A percentile compares a stretch with the other conserved stretches of the same genome.
These are phyloP conservation scores for Umbelopsis sp. DNA, from an alignment of 192 early-diverging fungal genomes.

Conservation along the genomic window DNA sequence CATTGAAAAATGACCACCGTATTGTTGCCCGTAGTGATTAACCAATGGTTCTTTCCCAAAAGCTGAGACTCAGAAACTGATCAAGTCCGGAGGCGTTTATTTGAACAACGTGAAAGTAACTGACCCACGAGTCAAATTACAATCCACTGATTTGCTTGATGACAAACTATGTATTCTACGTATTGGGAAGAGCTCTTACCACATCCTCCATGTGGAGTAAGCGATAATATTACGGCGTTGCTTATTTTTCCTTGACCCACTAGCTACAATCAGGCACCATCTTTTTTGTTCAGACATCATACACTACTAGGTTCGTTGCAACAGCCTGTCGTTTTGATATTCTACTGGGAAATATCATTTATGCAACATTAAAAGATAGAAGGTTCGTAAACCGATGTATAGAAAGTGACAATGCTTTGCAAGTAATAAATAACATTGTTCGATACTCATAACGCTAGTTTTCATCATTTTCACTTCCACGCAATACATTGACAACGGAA, in stretches of 20 bases:
- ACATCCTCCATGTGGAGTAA: constrained; percentile 47
- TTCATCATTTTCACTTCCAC: too few species aligned
- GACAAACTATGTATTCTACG: constrained; percentile 67
- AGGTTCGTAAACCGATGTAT: too few species aligned
- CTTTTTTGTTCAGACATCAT: too few species aligned
- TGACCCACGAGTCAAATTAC: constrained; percentile 41
- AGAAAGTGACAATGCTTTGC: too few species aligned
- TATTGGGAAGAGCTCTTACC: constrained; percentile 81
- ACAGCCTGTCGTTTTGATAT: too few species aligned
- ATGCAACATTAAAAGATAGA: too few species aligned
- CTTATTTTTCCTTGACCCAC: neutral
- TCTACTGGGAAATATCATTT: too few species aligned
- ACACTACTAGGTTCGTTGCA: too few species aligned
- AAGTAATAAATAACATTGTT: too few species aligned
- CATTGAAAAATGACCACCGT: neutral
- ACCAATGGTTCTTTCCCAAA: neutral
- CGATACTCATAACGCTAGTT: too few species aligned
- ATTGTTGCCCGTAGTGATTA: neutral
- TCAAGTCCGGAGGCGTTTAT: constrained; percentile 82
- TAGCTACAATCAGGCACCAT: too few species aligned
- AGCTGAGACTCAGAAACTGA: constrained; percentile 78
- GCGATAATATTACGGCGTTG: neutral
- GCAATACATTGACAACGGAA: too few species aligned
- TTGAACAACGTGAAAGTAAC: constrained; percentile 63
- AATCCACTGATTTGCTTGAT: constrained; percentile 62